Conservation (phyloP, 1,284 basidiomycete species). For the Schizophyllum commune region DNA sequence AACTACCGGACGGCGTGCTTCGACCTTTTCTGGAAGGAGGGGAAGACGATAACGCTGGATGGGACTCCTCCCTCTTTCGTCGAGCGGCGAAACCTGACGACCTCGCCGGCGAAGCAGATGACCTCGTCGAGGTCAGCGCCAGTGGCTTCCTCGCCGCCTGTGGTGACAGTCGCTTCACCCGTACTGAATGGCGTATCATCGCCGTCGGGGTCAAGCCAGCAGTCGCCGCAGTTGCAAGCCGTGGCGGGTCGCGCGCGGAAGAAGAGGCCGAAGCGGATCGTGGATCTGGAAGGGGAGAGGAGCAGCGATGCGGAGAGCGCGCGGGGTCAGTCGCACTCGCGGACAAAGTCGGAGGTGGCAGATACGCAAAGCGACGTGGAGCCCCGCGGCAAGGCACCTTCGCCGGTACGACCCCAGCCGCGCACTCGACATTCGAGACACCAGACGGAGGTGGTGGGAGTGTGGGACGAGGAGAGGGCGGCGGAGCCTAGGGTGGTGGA, state of each 20-base stretch:
- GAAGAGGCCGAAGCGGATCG: conserved; percentile 56
- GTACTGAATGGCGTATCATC: conserved; percentile 15
- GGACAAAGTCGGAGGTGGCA: conserved; percentile 26
- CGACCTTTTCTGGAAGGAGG: conserved; percentile 77
- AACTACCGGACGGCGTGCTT: conserved; percentile 75
- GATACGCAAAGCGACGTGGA: conserved; percentile 9
- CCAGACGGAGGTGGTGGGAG: neutral
- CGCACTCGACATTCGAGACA: neutral
- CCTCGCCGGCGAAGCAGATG: conserved; percentile 43
- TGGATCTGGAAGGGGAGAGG: conserved; percentile 48
- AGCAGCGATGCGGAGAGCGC: conserved; percentile 24
- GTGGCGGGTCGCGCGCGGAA: conserved; percentile 39
- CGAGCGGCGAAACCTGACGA: conserved; percentile 59
- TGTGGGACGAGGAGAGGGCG: neutral
- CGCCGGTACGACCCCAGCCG: neutral
- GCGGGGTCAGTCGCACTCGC: conserved; percentile 21
- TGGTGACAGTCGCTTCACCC: conserved; percentile 44
- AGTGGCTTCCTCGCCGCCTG: conserved; percentile 48
- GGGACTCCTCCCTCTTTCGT: conserved; percentile 68
- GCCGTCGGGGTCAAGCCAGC: conserved; percentile 24
- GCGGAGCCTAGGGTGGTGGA: neutral
- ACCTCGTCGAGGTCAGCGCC: conserved; percentile 39
- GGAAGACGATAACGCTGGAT: conserved; percentile 67
- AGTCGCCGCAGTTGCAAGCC: conserved; percentile 30
- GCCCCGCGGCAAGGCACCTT: neutral